Evolutionary conservation across 1,284 basidiomycete genomes (phyloP), one percentile per base, ranked within the genome.

Genomic region (Omphalotus olearius): DNA sequence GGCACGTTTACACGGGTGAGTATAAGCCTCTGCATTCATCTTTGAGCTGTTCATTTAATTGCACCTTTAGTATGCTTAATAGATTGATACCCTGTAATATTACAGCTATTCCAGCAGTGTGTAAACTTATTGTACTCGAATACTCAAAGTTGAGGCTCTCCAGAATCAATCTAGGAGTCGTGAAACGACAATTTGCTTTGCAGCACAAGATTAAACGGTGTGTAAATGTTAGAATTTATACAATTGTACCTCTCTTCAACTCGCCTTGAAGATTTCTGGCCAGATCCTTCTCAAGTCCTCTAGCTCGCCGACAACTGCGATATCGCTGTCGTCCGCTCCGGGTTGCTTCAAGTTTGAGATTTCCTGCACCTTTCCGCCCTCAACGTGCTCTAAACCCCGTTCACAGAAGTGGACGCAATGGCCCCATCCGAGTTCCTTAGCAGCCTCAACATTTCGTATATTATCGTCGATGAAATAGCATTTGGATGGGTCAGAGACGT

Each of bases 381-480:
- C 85, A 53, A 82, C 73, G 26, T 73, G 70, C 48, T 80, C 75
- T n/a, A 85, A 57, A 1, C 80, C 83, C 18, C 64, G 63, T 64
- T 92, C 89, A 58, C 79, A 80, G 60, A 89, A 91, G 60, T 90
- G 83, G 1, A 82, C 85, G 50, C 83, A 85, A 55, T 78, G 76
- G 0, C 73, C 79, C 89, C 88, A 91, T 2, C 82, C 82, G 11
- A 85, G 66, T n/a, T 68, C 66, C 45, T 70, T 71, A 2, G 89
- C 88, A 16, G 81, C 80, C 50, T 78, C 69, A 13, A 91, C 76
- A 57, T 91, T 89, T n/a, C 64, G 60, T 58, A 78, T 69, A 58
- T 76, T 90, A 63, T 91, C 88, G 58, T 91, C 88, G 40, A 91
- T 66, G 62, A 91, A 91, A 57, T 83, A 81, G 57, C 83, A 88